Evolutionary conservation across 495 filamentous ascomycete genomes (phyloP), one percentile per base, ranked within the genome.

Genomic region (Apodospora peruviana): DNA sequence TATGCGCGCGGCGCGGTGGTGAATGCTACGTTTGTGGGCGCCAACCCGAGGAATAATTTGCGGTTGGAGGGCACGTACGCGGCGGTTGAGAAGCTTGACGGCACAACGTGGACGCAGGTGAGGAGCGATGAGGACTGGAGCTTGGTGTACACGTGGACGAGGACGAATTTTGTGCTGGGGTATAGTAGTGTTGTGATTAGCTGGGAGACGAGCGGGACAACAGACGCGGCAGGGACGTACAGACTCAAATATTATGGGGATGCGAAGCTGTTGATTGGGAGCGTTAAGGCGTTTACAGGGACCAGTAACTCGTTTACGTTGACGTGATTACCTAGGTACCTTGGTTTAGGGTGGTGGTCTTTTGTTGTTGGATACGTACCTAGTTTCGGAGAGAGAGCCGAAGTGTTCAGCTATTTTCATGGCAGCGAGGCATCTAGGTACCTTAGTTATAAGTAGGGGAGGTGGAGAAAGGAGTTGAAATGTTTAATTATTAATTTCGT

Each of bases 11-110:
- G 89, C 23, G 74, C 79, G 34, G 75, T 74, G 14, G 77, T 91
- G 43, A 81, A 70, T 29, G 83, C 77, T 1, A 83, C 77, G 0
- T 98, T 98, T 63, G 79, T 88, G 5, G 93, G 86, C 35, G 90
- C 91, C 2, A 95, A 96, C 57, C 93, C 93, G 38, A 77, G 93
- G 14, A 96, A 98, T 61, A 86, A 96, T 51, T 73, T 96, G 23
- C 78, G 82, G 4, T 78, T 87, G 19, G 91, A 89, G 57, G 82
- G 79, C 7, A 95, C 90, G 2, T 96, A 81, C 55, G 84, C 84
- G 5, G 85, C 84, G 2, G 81, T 96, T 2, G 91, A 97, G 74
- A 72, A 66, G 51, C 51, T 67, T 48, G 48, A 77, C n/a, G 69
- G 59, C 7, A 66, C 65, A 3, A 62, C 54, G 2, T 98, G 93